Evolutionary conservation across 2,329 filamentous ascomycete genomes (phyloP), one percentile per base, ranked within the genome.

Genomic region (Chalara sp.): DNA sequence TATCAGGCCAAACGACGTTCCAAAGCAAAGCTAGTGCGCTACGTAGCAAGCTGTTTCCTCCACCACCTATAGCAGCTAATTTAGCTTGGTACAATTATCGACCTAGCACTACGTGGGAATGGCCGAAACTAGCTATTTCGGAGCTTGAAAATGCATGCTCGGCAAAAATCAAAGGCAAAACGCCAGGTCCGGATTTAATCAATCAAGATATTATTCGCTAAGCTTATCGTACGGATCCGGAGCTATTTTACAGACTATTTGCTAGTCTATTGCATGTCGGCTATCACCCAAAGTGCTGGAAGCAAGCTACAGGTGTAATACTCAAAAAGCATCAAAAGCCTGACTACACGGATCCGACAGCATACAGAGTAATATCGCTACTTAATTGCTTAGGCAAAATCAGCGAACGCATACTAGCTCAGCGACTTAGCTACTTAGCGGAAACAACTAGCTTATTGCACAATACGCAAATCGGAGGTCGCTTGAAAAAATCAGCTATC

Each of bases 401-500:
- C 21, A 48, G 28, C 10, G 6, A 48, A 33, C 35, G 39, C 5
- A 48, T 48, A 13, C 10, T 48, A 48, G 47, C 29, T 43, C 4
- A 49, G 40, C 35, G 49, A 42, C 44, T 51, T 29, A 40, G 37
- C 7, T 51, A 51, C 32, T 40, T 51, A 42, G 44, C 39, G 6
- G 31, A 51, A 44, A 51, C 44, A 30, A 51, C n/a, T 30, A 32
- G 28, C 29, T 40, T 51, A 32, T 29, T 51, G 32, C 45, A 47
- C 33, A 31, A 11, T 47, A 37, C n/a, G 13, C 21, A 47, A 47
- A 37, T 47, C 1, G 32, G 33, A 40, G 43, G 48, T 11, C n/a
- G 43, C 11, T 28, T 46, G 31, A 50, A 50, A 35, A 51, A 51
- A 42, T 51, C 49, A 41, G 44, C 49, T 47, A 51, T 51, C 13